phyloP scores from a whole-genome alignment of 345 rosid genomes.

The Psidium friedrichsthalianum region DNA sequence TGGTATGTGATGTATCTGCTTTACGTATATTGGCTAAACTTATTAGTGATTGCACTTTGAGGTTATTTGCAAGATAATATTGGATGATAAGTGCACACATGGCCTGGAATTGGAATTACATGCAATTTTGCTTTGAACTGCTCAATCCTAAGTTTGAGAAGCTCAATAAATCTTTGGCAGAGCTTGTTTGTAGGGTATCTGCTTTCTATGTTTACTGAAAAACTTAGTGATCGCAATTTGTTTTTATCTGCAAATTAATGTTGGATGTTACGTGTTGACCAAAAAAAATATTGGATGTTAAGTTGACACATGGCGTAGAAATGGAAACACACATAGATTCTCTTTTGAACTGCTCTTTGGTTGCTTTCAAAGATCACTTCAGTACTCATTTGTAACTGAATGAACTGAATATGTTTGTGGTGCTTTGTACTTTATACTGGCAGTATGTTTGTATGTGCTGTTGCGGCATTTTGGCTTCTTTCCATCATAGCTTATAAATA shows the following conservation, averaged over 20 bases:
- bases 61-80: neutral
- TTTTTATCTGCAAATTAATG: neutral
- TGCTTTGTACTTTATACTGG: neutral
- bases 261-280: neutral
- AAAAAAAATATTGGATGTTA: neutral
- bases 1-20: conserved; percentile 29
- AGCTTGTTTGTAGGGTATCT: conserved; percentile 33
- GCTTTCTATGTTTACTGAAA: neutral
- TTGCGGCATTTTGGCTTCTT: neutral
- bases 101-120: neutral
- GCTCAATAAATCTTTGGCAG: conserved; percentile 68
- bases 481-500: neutral
- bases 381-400: neutral
- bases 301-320: neutral
- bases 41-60: neutral
- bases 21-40: neutral
- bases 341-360: neutral
- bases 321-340: neutral
- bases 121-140: neutral
- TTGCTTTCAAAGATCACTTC: neutral
- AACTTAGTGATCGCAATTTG: neutral
- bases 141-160: conserved; percentile 46
- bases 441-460: neutral
- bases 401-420: neutral
- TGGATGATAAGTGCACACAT: neutral